Conservation (phyloP, 2,329 filamentous ascomycete genomes). For the Clonostachys rosea region DNA sequence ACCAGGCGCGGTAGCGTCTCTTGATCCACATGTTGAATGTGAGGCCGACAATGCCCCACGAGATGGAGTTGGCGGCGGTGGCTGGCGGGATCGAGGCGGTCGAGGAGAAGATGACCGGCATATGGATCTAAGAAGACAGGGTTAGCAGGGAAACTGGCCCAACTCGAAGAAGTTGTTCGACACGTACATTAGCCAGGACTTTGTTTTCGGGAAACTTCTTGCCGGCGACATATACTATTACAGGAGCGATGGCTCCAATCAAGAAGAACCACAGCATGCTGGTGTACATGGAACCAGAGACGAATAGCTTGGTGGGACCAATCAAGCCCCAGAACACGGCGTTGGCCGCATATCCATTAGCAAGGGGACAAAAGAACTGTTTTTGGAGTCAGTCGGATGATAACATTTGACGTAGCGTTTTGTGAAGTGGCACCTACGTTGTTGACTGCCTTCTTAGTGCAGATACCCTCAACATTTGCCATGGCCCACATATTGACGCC, state of each 20-base stretch:
- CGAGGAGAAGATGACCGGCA: slow-evolving; percentile 48
- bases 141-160: no score
- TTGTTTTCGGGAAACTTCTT: slow-evolving; percentile 39
- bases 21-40: slow-evolving; percentile 51
- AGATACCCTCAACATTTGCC: slow-evolving; percentile 46
- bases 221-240: slow-evolving; percentile 42
- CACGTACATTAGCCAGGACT: slow-evolving; percentile 17
- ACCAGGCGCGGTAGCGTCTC: slow-evolving; percentile 47
- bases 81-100: slow-evolving; percentile 46
- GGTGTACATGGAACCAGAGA: slow-evolving; percentile 33
- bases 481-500: slow-evolving; percentile 28
- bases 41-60: slow-evolving; percentile 50
- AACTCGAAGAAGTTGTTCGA: no score
- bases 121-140: slow-evolving; percentile 33
- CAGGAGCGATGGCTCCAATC: slow-evolving; percentile 40
- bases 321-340: slow-evolving; percentile 61
- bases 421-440: slow-evolving; percentile 12
- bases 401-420: no score
- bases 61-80: slow-evolving; percentile 48
- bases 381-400: no score
- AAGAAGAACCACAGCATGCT: slow-evolving; percentile 51
- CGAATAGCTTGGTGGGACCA: slow-evolving; percentile 28
- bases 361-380: slow-evolving; percentile 48
- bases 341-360: slow-evolving; percentile 56
- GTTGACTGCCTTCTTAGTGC: slow-evolving; percentile 37